Percentiles rank a stretch among this genome's conserved stretches.
These are phyloP conservation scores for Stagonosporopsis cucurbitacearum DNA, from an alignment of 2,329 filamentous ascomycete genomes.

Conservation along the genomic window DNA sequence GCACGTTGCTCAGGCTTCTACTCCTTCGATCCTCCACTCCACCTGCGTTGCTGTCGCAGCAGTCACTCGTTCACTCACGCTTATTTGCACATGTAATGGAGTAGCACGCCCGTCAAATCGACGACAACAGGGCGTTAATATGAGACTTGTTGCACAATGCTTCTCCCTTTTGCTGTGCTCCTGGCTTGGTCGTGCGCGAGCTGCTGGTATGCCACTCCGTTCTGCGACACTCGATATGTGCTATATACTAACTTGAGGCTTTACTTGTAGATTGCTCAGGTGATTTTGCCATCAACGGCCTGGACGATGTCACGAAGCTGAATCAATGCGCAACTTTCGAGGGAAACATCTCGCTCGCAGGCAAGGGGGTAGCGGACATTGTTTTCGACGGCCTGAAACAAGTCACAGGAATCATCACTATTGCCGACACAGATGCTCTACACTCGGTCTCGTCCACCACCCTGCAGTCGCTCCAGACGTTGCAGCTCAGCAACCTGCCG, in stretches of 20 bases:
- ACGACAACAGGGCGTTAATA: constrained; percentile 7
- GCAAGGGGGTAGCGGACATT: constrained; percentile 24
- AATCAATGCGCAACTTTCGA: constrained; percentile 24
- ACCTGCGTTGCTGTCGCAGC: constrained; percentile 4
- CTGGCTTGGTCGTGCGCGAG: constrained; percentile 6
- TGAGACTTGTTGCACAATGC: constrained; percentile 15
- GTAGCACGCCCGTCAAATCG: constrained; percentile 1
- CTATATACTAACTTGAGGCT: constrained; percentile 1
- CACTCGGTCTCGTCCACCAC: constrained; percentile 25
- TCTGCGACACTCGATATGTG: background rate
- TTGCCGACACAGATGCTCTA: constrained; percentile 19
- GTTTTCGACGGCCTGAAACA: constrained; percentile 23
- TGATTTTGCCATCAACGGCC: constrained; percentile 24
- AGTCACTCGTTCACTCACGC: constrained; percentile 6
- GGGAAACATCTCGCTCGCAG: constrained; percentile 27
- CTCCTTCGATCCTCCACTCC: constrained; percentile 3
- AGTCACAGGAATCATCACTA: constrained; percentile 22
- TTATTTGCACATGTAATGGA: constrained; percentile 8
- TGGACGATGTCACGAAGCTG: constrained; percentile 23
- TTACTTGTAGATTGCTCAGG: constrained; percentile 24
- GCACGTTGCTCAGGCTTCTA: constrained; percentile 6
- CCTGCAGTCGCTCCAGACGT: constrained; percentile 16
- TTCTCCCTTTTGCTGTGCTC: constrained; percentile 7
- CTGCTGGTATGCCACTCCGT: constrained; percentile 5
- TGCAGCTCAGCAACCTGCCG: constrained; percentile 28